phyloP scores from a whole-genome alignment of 164 flowering plant species.

The Umbellularia californica region DNA sequence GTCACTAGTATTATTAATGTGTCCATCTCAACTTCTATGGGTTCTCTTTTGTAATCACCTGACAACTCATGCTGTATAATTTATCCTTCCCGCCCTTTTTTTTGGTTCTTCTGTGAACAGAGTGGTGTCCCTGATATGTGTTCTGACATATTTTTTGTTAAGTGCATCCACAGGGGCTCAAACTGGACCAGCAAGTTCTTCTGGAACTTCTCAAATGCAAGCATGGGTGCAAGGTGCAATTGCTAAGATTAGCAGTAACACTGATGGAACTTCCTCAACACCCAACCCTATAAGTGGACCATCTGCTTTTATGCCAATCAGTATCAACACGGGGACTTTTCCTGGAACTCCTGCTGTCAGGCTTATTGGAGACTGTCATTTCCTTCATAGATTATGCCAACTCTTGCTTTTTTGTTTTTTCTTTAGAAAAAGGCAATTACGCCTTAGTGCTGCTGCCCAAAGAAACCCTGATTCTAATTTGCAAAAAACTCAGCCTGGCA shows the following conservation, averaged over 20 bases:
- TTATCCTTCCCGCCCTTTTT: neutral
- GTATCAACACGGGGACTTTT: conserved; percentile 98
- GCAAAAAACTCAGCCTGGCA: conserved; percentile 65
- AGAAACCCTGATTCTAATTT: conserved; percentile 60
- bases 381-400: conserved; percentile 92
- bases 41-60: neutral
- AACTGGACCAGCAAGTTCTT: conserved; percentile 72
- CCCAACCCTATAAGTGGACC: conserved; percentile 86
- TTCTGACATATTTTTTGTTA: neutral
- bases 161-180: conserved; percentile 50
- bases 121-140: neutral
- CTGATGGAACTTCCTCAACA: conserved; percentile 69
- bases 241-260: conserved; percentile 91
- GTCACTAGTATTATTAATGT: no score
- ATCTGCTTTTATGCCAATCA: conserved; percentile 84
- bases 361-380: conserved; percentile 98
- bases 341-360: conserved; percentile 99
- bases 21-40: neutral
- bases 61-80: neutral
- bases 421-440: conserved; percentile 78
- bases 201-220: conserved; percentile 93
- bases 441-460: conserved; percentile 47
- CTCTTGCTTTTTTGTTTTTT: conserved; percentile 89
- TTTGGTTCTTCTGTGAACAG: neutral
- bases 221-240: conserved; percentile 99